Base-by-base conservation (phyloP, 2,329 filamentous ascomycete genomes). In the Diplodia mutila region DNA sequence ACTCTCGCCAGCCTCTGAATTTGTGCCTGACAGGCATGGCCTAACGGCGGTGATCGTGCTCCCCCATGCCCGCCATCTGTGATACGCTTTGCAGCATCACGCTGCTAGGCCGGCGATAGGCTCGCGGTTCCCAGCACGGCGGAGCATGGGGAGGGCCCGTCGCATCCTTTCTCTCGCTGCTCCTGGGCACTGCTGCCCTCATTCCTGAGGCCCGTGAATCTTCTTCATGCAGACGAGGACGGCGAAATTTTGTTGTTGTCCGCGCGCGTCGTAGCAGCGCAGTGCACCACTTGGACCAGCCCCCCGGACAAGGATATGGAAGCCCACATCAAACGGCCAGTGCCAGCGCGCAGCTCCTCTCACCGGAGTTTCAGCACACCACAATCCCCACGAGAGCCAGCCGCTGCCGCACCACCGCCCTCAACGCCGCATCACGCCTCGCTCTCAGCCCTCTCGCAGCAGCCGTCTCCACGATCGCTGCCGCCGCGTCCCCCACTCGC, bases 1-100 rank as follows among this genome's bases (percentile, higher is more conserved):
- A 51, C 46, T 25, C 34, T 49, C 6, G 55, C 59, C 46, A 63
- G 46, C 42, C 59, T 49, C 46, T 51, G 46, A 29, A 51, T 63
- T 63, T 51, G 59, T 63, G 59, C 59, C 59, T 63, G 59, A 51
- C 59, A 63, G 34, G 59, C 59, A 63, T 63, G 27, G 59, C n/a
- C 59, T 51, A 63, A 63, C 18, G 59, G 42, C 46, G 59, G 23
- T 63, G 39, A 51, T 63, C 59, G 59, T 49, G 59, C 59, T 51
- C 34, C 46, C 59, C 59, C 42, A 61, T 51, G 59, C 48, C n/a
- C 61, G 61, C 61, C 49, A 9, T n/a, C 61, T 65, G 61, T 65
- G 61, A 65, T 65, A 54, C 49, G 61, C 61, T 54, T 65, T 54
- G 61, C 61, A 65, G 61, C 61, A 54, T 65, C 61, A 65, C 61